Percentiles rank a stretch among this genome's conserved stretches.
Conservation (phyloP, 2,329 filamentous ascomycete genomes). For the Pseudohalonectria lignicola region DNA sequence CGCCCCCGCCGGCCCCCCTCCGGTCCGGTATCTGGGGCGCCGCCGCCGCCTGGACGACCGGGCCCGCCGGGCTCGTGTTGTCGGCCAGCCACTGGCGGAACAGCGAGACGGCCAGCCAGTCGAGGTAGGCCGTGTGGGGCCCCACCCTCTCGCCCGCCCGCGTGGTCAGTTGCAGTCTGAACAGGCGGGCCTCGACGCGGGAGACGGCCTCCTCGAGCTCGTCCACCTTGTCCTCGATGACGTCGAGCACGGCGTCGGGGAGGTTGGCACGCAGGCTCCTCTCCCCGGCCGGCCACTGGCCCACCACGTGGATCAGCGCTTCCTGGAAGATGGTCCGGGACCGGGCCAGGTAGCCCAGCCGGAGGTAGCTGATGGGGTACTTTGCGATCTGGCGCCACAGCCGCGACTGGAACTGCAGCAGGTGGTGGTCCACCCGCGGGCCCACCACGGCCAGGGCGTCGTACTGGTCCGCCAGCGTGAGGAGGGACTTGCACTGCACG, state of each 20-base stretch:
- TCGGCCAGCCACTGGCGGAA: slow-evolving; percentile 93
- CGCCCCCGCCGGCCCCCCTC: slow-evolving; percentile 9
- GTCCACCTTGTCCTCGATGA: slow-evolving; percentile 92
- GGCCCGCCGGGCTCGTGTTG: slow-evolving; percentile 65
- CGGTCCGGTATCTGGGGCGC: slow-evolving; percentile 8
- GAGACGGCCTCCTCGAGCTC: slow-evolving; percentile 77
- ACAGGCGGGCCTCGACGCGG: slow-evolving; percentile 70
- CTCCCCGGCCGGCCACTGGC: slow-evolving; percentile 79
- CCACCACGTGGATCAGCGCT: slow-evolving; percentile 85
- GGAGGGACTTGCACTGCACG: slow-evolving; percentile 82
- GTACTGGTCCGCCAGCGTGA: slow-evolving; percentile 87
- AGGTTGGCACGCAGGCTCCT: slow-evolving; percentile 65
- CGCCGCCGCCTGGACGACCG: slow-evolving; percentile 17
- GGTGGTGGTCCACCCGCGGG: slow-evolving; percentile 83
- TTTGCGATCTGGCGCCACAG: slow-evolving; percentile 96
- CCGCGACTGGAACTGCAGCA: slow-evolving; percentile 80
- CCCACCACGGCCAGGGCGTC: slow-evolving; percentile 82
- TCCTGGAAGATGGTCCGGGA: slow-evolving; percentile 78
- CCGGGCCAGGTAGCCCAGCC: slow-evolving; percentile 75
- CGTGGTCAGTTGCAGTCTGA: slow-evolving; percentile 69
- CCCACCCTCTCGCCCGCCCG: slow-evolving; percentile 71
- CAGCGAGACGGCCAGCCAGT: slow-evolving; percentile 79
- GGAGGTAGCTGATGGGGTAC: slow-evolving; percentile 86
- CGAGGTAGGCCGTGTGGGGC: slow-evolving; percentile 69
- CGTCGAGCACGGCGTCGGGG: slow-evolving; percentile 67